These are phyloP conservation scores for Suillus subluteus DNA, from an alignment of 768 basidiomycete genomes.

Conservation along the genomic window DNA sequence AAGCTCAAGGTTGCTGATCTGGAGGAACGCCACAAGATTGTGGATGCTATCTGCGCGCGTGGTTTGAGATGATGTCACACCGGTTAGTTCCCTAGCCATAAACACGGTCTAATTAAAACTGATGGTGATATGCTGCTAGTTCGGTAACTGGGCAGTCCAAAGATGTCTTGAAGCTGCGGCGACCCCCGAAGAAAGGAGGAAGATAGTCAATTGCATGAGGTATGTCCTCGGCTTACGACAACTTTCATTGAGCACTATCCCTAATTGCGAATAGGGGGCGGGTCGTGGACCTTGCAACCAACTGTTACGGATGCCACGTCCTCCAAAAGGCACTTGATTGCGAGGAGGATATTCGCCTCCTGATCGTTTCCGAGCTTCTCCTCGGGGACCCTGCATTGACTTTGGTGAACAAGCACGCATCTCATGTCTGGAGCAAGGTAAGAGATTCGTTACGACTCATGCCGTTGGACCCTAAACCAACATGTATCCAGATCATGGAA, in stretches of 20 bases:
- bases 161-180: slow-evolving; percentile 83
- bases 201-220: slow-evolving; percentile 89
- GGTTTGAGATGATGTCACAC: slow-evolving; percentile 94
- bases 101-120: background rate
- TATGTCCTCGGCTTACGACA: slow-evolving; percentile 30
- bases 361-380: slow-evolving; percentile 85
- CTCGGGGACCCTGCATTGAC: slow-evolving; percentile 85
- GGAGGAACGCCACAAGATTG: slow-evolving; percentile 79
- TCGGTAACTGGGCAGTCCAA: slow-evolving; percentile 92
- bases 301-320: slow-evolving; percentile 89
- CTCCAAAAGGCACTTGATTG: slow-evolving; percentile 90
- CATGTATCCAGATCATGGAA: slow-evolving; percentile 76
- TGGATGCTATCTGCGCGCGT: slow-evolving; percentile 82
- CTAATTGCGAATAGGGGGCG: slow-evolving; percentile 55
- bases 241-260: background rate
- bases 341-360: slow-evolving; percentile 81
- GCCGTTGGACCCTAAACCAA: slow-evolving; percentile 14
- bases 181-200: slow-evolving; percentile 71
- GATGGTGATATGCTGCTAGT: slow-evolving; percentile 38
- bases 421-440: slow-evolving; percentile 92
- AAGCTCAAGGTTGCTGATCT: slow-evolving; percentile 86
- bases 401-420: slow-evolving; percentile 87
- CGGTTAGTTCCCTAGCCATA: slow-evolving; percentile 45
- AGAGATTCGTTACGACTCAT: slow-evolving; percentile 12
- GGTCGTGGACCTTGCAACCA: slow-evolving; percentile 85